Conservation (phyloP, 1,284 basidiomycete species). For the Kwoniella shivajii region DNA sequence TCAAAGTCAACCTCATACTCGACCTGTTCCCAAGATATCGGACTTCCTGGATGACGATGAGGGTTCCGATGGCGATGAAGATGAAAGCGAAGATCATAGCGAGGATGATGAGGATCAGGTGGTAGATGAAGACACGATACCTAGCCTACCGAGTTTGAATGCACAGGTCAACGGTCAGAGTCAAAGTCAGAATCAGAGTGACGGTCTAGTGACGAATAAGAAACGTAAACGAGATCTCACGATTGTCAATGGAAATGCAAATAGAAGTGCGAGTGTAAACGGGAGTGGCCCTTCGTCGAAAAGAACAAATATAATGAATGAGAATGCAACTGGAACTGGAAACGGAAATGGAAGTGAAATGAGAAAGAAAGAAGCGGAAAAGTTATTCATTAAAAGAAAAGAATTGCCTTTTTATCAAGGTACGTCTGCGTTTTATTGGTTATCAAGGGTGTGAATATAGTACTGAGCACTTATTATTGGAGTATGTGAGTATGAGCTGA, state of each 20-base stretch:
- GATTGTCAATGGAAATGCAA: not conserved
- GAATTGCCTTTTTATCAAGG: constrained; percentile 78
- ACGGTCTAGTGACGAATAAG: too few species aligned
- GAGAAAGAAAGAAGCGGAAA: constrained; percentile 35
- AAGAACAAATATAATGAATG: constrained; percentile 1
- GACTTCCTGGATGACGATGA: constrained; percentile 18
- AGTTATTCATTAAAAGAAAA: constrained; percentile 65
- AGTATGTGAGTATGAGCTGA: too few species aligned
- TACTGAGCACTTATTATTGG: too few species aligned
- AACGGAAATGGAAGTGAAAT: constrained; percentile 2
- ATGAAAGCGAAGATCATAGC: not conserved
- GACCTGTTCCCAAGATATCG: constrained; percentile 7
- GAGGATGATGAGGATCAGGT: not conserved
- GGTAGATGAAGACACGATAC: not conserved
- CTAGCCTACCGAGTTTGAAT: not conserved
- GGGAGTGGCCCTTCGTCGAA: not conserved
- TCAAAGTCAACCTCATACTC: not conserved
- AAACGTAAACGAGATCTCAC: too few species aligned
- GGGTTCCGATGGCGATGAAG: constrained; percentile 20
- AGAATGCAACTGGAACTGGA: not conserved
- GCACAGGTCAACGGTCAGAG: not conserved
- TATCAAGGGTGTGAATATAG: not conserved
- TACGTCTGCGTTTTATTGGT: constrained; percentile 39
- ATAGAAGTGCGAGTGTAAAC: too few species aligned
- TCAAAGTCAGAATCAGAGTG: not conserved